Base-by-base conservation (phyloP, 2,329 filamentous ascomycete species). In the Hypoxylon sp. region DNA sequence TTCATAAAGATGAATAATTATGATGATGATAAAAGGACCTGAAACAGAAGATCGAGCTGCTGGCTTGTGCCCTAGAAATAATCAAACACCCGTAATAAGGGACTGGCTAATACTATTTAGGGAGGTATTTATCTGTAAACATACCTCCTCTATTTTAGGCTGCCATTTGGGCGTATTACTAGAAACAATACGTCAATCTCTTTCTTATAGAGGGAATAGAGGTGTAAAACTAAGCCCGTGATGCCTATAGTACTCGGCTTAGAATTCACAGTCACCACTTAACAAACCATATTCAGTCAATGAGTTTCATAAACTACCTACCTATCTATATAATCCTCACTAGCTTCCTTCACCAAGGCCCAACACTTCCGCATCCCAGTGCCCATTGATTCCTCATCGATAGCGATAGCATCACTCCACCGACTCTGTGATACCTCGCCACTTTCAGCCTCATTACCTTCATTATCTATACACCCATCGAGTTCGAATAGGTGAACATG, bases 321-420 rank as follows among this genome's bases (percentile, higher is more conserved):
- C n/a, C n/a, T n/a, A n/a, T 36, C 34, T 36, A 14, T 36, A 45
- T 72, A 49, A 72, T 19, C 64, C 53, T 11, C 60, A 43, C 65
- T 65, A 5, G 60, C 72, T 13, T 75, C 73, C 56, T 75, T 78
- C 9, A 81, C 79, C 13, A 87, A 74, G 1, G 80, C 75, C 85
- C 86, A 88, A 73, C 86, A 88, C 71, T 86, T 87, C 38, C 83
- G 80, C 86, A 88, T 88, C 0, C 86, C 86, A 0, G 86, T 87
- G 0, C 86, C 86, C 86, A 88, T 88, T 0, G 85, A 85, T 72
- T 85, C 84, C 1, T 71, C 73, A 1, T 87, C 85, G 0, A 86
- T 19, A 48, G 43, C 65, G 5, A 13, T 78, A 6, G 80, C 78
- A 2, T 76, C 72, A 0, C 75, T 75, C 80, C 84, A 85, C 28